A percentile compares a stretch with the other conserved stretches of the same genome.
Conservation (phyloP, 768 basidiomycete species). For the Lentinus brumalis region DNA sequence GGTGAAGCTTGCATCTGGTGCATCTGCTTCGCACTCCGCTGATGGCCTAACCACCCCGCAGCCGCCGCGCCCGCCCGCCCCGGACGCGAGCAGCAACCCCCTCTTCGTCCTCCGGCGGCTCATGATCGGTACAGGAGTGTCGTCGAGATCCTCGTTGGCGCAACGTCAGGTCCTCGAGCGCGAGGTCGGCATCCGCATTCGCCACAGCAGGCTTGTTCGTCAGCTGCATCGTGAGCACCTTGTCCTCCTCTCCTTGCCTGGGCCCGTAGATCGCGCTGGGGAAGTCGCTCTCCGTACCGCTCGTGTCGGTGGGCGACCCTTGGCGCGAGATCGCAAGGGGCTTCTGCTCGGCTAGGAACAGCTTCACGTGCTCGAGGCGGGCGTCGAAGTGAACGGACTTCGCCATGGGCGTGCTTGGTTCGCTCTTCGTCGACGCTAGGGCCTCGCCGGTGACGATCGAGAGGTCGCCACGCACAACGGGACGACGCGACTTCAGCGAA, state of each 20-base stretch:
- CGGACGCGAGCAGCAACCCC: no score
- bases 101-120: conserved; percentile 34
- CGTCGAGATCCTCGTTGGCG: conserved; percentile 20
- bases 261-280: conserved; percentile 62
- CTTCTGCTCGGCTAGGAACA: conserved; percentile 94
- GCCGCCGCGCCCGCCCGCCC: no score
- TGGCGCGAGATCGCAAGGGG: conserved; percentile 91
- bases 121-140: conserved; percentile 24
- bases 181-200: conserved; percentile 42
- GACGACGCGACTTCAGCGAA: conserved; percentile 75
- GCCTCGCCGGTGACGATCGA: conserved; percentile 49
- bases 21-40: no score
- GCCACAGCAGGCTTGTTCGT: conserved; percentile 16
- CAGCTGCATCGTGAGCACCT: conserved; percentile 31
- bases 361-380: conserved; percentile 90
- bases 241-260: conserved; percentile 26
- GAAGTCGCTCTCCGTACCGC: conserved; percentile 78
- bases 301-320: conserved; percentile 84
- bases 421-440: conserved; percentile 59
- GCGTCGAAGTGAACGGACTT: conserved; percentile 94
- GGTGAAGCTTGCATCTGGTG: no score
- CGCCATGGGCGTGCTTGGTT: conserved; percentile 78
- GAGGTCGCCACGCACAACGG: conserved; percentile 47
- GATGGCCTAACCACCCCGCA: no score
- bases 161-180: conserved; percentile 57